Evolutionary conservation across 2,329 filamentous ascomycete species (phyloP).

Genomic region (Aureobasidium namibiae): DNA sequence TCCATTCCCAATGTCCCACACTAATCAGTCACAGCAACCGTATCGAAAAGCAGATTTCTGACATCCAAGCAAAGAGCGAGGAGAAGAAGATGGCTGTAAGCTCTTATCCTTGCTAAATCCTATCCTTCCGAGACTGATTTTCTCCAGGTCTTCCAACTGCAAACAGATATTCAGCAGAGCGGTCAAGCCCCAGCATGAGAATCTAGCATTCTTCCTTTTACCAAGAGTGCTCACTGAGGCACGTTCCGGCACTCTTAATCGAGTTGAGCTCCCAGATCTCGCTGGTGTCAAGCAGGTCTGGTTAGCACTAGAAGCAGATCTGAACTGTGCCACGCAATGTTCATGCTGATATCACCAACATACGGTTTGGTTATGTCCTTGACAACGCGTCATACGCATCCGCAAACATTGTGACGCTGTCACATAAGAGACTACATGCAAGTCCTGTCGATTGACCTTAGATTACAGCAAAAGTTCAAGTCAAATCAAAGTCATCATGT

Average conservation of each 20-base stretch:
- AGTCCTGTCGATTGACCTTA: no score
- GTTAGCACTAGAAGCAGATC: neutral
- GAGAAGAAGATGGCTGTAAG: slow-evolving; percentile 56
- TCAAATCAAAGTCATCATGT: neutral
- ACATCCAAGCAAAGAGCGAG: slow-evolving; percentile 56
- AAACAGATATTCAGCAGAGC: slow-evolving; percentile 31
- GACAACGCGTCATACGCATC: neutral
- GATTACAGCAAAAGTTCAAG: no score
- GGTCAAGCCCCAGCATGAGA: neutral
- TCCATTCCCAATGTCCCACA: neutral
- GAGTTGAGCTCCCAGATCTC: neutral
- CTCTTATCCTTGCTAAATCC: slow-evolving; percentile 5
- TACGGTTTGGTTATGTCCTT: neutral
- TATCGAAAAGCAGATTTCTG: slow-evolving; percentile 57
- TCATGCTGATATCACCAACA: neutral
- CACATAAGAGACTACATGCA: no score
- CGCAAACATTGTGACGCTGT: neutral
- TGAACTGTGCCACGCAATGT: neutral
- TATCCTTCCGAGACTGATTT: neutral
- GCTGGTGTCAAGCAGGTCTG: neutral
- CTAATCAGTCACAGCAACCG: slow-evolving; percentile 43
- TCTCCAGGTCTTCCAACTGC: slow-evolving; percentile 37
- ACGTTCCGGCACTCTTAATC: neutral
- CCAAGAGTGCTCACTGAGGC: neutral
- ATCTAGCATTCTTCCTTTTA: no score